Base-by-base conservation (phyloP, 768 basidiomycete genomes). In the Collybia nuda region DNA sequence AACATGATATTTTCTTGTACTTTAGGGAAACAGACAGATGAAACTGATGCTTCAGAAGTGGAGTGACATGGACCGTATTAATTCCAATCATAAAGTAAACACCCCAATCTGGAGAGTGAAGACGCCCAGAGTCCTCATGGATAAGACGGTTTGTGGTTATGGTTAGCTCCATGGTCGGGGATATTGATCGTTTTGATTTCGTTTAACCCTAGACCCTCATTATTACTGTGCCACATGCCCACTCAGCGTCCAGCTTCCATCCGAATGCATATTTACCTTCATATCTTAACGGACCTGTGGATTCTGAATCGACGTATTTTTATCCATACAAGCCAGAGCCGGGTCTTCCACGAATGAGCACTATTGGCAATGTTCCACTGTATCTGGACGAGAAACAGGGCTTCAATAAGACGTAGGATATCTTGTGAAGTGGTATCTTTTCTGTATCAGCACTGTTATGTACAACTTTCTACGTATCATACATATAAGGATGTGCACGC, bases 251-350 rank as follows among this genome's bases (percentile, higher is more conserved):
- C 26, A 51, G 58, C 15, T 81, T 78, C 58, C 70, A 76, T 51
- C 69, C 70, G 2, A 68, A 72, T 28, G 70, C 72, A 5, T 65
- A 61, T 54, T 65, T 77, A 17, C 80, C 81, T 7, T 67, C 76
- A 6, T 72, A 76, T 51, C 67, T 80, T 46, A 72, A 72, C 47
- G 62, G 62, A 2, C 69, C 71, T 11, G 40, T 57, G 7, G 75
- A 78, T 44, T 56, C 66, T 38, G 54, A 60, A 11, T 56, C 56
- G 7, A 60, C 64, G 57, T 64, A 64, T 63, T 58, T 68, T 60
- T 57, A 61, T 47, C 44, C 65, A 45, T 60, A 56, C 53, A 51
- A 69, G 54, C 39, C 52, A 47, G 57, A 35, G 43, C 35, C 62
- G 54, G 47, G 70, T 50, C 54, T 69, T 52, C 56, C 67, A 40